Evolutionary conservation across 805 yeast genomes (phyloP), one percentile per base, ranked within the genome.

Genomic region (Monosporozyma siamensis): DNA sequence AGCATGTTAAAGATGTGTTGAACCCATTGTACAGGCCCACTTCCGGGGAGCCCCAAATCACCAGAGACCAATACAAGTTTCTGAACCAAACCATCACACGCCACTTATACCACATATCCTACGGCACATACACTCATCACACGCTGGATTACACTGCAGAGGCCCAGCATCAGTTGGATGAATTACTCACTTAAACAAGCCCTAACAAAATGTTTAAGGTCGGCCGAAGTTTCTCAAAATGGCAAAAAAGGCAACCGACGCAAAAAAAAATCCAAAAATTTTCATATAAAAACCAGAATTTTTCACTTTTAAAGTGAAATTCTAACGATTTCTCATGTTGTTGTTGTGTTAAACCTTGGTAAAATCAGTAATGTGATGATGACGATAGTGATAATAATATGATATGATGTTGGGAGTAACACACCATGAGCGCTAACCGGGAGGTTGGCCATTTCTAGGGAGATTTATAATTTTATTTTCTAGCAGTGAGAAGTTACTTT

Each of bases 41-140:
- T n/a, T n/a, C 42, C 4, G 4, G 18, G 9, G 3, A 29, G 9
- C 21, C n/a, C n/a, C n/a, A n/a, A n/a, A 49, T 68, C 4, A 58
- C 50, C 24, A 64, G 62, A 23, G 63, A 63, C 3, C 65, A 66
- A 40, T 85, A 79, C 55, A 80, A 86, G 3, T 58, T 57, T 12
- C 69, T 83, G 42, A 84, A 84, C 60, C 75, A 74, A 61, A 63
- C 62, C 3, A 78, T 82, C 5, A 80, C 89, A 11, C 67, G 85
- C 41, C 63, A 65, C 34, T 57, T 82, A 15, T 84, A 85, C 55
- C 61, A 61, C 15, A 53, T 58, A 9, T 60, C 64, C 7, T 39
- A 23, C 11, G 43, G 42, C 18, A 24, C 20, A 11, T 46, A 46
- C 34, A 34, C 14, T n/a, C 23, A 25, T 2, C 8, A 18, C 7